phyloP scores from a whole-genome alignment of 1,284 basidiomycete species.

The Pseudozyma pruni region DNA sequence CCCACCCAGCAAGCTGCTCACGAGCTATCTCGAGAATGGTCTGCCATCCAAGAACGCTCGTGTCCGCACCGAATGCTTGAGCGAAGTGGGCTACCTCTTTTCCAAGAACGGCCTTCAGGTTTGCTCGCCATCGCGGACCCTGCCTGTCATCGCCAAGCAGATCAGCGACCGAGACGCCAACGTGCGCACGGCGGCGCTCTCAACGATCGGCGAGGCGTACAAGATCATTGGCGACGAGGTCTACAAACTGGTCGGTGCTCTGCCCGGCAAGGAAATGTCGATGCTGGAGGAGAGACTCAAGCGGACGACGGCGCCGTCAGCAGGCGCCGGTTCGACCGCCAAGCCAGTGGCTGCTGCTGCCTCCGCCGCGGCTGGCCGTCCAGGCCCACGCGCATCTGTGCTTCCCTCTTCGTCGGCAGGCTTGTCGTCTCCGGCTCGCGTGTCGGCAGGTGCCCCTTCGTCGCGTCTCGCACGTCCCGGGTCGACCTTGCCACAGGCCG shows the following conservation, averaged over 20 bases:
- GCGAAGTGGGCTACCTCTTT: constrained; percentile 81
- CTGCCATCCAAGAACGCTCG: constrained; percentile 88
- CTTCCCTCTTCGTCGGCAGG: constrained; percentile 17
- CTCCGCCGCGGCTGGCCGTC: constrained; percentile 3
- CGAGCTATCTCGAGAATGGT: constrained; percentile 72
- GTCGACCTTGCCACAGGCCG: constrained; percentile 16
- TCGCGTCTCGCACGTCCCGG: constrained; percentile 43
- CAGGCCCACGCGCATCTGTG: constrained; percentile 32
- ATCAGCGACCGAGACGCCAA: constrained; percentile 87
- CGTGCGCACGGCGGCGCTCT: constrained; percentile 84
- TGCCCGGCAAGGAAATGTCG: constrained; percentile 87
- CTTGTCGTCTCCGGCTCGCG: constrained; percentile 28
- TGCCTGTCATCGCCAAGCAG: constrained; percentile 81
- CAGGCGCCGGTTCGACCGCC: constrained; percentile 7
- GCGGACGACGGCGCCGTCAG: constrained; percentile 73
- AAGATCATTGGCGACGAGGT: constrained; percentile 84
- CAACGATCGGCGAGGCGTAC: constrained; percentile 84
- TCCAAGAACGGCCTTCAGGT: constrained; percentile 84
- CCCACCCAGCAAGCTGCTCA: constrained; percentile 88
- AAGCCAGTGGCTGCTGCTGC: constrained; percentile 14
- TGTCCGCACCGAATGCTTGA: constrained; percentile 83
- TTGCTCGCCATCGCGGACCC: constrained; percentile 78
- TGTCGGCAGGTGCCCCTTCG: constrained; percentile 26
- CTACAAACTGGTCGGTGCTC: constrained; percentile 79
- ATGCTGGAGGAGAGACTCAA: constrained; percentile 89